Conservation (phyloP, 257 asterid genomes). For the Solanum pimpinellifolium region DNA sequence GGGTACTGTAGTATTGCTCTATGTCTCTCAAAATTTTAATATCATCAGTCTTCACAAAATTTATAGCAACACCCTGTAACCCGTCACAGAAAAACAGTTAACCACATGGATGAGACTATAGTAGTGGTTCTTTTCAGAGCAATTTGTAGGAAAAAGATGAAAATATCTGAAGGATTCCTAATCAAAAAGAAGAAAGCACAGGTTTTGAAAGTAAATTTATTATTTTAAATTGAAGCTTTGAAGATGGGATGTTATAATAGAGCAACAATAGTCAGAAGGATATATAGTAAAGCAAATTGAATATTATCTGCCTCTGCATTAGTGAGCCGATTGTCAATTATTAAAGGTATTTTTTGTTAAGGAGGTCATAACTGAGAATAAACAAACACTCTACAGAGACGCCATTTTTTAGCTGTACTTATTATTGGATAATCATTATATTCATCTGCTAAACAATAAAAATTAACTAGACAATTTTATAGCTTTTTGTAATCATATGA, state of each 20-base stretch:
- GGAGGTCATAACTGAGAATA: background rate
- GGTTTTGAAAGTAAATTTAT: background rate
- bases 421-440: background rate
- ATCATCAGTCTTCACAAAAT: slow-evolving; percentile 87
- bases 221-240: background rate
- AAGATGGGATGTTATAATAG: background rate
- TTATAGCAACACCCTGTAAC: slow-evolving; percentile 94
- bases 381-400: background rate
- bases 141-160: background rate
- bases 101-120: background rate
- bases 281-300: background rate
- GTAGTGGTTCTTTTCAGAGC: background rate
- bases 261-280: background rate
- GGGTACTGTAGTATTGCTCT: slow-evolving; percentile 94
- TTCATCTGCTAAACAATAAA: background rate
- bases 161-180: background rate
- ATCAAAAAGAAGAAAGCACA: background rate
- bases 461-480: background rate
- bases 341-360: background rate
- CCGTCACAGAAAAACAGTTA: background rate
- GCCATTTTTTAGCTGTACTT: background rate
- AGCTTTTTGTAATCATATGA: background rate
- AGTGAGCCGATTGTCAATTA: background rate
- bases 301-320: background rate
- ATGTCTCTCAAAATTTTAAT: slow-evolving; percentile 88